phyloP scores from a whole-genome alignment of 1,284 basidiomycete species.

The Pisolithus thermaeus region DNA sequence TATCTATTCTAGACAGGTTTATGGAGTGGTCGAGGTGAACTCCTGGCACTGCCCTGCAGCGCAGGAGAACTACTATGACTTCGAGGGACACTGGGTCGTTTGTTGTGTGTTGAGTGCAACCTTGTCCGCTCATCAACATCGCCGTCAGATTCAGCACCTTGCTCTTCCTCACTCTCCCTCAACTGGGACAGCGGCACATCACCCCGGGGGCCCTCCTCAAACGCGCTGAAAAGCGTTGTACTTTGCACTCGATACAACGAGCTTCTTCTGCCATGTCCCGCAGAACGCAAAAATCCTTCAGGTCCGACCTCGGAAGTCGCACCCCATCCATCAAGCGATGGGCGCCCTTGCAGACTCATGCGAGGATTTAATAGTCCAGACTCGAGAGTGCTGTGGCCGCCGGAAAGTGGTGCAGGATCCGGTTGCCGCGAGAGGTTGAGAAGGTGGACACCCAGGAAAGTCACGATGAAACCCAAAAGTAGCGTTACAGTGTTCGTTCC shows the following conservation, averaged over 20 bases:
- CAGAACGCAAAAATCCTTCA: conserved; percentile 29
- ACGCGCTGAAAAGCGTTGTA: conserved; percentile 58
- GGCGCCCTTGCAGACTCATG: conserved; percentile 59
- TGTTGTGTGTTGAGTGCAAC: conserved; percentile 29
- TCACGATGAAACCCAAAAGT: conserved; percentile 82
- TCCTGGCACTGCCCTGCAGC: conserved; percentile 25
- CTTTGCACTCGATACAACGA: conserved; percentile 60
- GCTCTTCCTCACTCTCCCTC: conserved; percentile 37
- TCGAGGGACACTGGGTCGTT: conserved; percentile 20
- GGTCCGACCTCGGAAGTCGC: conserved; percentile 34
- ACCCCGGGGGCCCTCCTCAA: conserved; percentile 38
- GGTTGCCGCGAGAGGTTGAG: conserved; percentile 78
- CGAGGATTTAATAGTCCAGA: conserved; percentile 74
- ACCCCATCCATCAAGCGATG: conserved; percentile 69
- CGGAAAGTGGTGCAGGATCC: conserved; percentile 35
- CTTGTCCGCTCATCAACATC: conserved; percentile 48
- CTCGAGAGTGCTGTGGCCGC: conserved; percentile 56
- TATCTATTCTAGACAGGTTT: conserved; percentile 11
- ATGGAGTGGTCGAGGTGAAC: conserved; percentile 16
- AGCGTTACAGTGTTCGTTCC: conserved; percentile 81
- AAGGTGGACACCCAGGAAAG: conserved; percentile 89
- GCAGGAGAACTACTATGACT: conserved; percentile 26
- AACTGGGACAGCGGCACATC: conserved; percentile 37
- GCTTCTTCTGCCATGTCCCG: conserved; percentile 42
- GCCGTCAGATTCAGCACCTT: conserved; percentile 32